Evolutionary conservation across 176 grass and related monocot species (phyloP).

Genomic region (maize (Zea mays)): DNA sequence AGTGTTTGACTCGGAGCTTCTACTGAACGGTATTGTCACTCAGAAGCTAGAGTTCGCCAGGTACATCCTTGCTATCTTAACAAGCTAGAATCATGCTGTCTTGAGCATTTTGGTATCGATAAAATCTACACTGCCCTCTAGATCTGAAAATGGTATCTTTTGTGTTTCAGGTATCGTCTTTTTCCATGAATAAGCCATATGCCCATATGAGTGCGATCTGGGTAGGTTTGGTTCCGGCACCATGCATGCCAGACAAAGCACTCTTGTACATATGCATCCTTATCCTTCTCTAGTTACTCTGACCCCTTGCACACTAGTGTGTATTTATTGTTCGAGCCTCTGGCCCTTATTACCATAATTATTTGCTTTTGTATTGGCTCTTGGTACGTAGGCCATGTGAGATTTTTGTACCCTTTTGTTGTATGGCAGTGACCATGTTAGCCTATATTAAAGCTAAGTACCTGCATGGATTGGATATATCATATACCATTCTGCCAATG

Average conservation of each 20-base stretch:
- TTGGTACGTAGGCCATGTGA: background rate
- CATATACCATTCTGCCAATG: background rate
- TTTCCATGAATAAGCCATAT: slow-evolving; percentile 27
- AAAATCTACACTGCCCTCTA: background rate
- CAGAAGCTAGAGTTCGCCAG: slow-evolving; percentile 82
- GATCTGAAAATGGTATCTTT: background rate
- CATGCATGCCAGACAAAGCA: slow-evolving; percentile 2
- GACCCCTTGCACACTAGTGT: background rate
- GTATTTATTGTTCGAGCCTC: slow-evolving; percentile 15
- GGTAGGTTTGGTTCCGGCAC: background rate
- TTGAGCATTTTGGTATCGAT: background rate
- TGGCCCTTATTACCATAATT: background rate
- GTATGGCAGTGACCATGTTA: background rate
- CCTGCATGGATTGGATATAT: background rate
- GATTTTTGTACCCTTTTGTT: background rate
- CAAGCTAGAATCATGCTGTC: background rate
- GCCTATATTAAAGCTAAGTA: background rate
- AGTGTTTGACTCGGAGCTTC: slow-evolving; percentile 74
- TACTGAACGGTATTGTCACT: slow-evolving; percentile 77
- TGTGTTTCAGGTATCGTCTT: slow-evolving; percentile 38
- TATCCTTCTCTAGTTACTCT: background rate
- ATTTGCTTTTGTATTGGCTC: background rate
- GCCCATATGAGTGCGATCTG: background rate
- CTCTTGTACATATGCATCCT: background rate
- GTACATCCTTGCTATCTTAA: slow-evolving; percentile 28